A percentile compares a stretch with the other conserved stretches of the same genome.
These are phyloP conservation scores for Eucalyptus rudis DNA, from an alignment of 345 rosid species.

Conservation along the genomic window DNA sequence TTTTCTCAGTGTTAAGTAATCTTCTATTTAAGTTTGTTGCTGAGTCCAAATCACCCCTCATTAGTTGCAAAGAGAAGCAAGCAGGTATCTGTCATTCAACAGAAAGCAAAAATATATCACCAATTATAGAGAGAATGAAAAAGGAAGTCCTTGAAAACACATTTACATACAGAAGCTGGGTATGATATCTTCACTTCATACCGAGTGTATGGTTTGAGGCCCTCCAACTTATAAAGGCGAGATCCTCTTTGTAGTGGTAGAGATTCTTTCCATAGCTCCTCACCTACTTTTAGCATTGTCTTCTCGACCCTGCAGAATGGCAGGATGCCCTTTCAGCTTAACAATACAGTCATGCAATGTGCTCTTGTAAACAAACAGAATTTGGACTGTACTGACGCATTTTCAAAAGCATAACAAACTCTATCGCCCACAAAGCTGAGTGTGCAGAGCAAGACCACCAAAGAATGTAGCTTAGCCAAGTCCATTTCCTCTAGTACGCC, in stretches of 20 bases:
- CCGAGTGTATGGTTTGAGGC: slow-evolving; percentile 61
- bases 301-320: slow-evolving; percentile 15
- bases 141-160: not conserved
- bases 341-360: not conserved
- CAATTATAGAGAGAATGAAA: not conserved
- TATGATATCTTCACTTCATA: slow-evolving; percentile 98
- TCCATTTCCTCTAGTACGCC: not conserved
- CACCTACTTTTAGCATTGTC: slow-evolving; percentile 38
- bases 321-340: not conserved
- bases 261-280: slow-evolving; percentile 61
- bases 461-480: not conserved
- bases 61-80: slow-evolving; percentile 44
- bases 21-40: not conserved
- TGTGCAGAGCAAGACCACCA: not conserved
- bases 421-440: slow-evolving; percentile 1
- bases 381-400: not conserved
- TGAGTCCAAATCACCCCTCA: slow-evolving; percentile 21
- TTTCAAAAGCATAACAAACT: slow-evolving; percentile 11
- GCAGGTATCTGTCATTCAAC: slow-evolving; percentile 49
- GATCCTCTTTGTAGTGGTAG: slow-evolving; percentile 47
- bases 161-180: slow-evolving; percentile 88
- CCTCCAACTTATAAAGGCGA: slow-evolving; percentile 40
- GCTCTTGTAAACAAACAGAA: not conserved
- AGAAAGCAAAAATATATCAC: not conserved
- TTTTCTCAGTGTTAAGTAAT: slow-evolving; percentile 5